Evolutionary conservation across 2,329 filamentous ascomycete genomes (phyloP), one percentile per base, ranked within the genome.

Genomic region (Pleoardoris graminearum): DNA sequence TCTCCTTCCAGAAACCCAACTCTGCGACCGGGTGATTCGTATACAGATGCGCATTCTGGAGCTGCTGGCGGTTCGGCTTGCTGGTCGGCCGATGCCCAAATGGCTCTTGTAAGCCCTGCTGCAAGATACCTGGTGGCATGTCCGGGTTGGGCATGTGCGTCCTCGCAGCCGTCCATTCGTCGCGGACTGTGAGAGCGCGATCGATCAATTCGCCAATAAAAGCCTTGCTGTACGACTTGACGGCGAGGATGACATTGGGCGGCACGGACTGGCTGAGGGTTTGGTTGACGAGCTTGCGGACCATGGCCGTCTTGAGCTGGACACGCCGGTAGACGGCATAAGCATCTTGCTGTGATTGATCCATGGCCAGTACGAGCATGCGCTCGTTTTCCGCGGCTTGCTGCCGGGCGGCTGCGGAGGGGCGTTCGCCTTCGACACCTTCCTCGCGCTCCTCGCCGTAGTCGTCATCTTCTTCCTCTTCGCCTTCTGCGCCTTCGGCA

Each of bases 261-360:
- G 88, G 87, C 0, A 90, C 89, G 1, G 87, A 91, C 69, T 92
- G 89, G 0, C 87, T 90, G 7, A 91, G 86, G 1, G 89, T 90
- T 53, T 89, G 87, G 66, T 92, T 93, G 68, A 91, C 86, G 55
- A 92, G 83, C 81, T 86, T 81, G 67, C 88, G 83, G 51, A 91
- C 86, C 16, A 86, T 85, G 6, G 85, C 81, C 59, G 87, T 85
- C 19, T 84, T 82, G 35, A 92, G 75, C 62, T 87, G 89, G 29
- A 85, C 83, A 8, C 85, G 83, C 55, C 87, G 82, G 82, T 85
- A 91, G 19, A 83, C 80, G 68, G 88, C 87, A 67, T 89, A 91
- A 43, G 88, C 81, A 49, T 84, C 80, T 61, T 85, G 84, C 69
- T 91, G 88, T 19, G 84, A 79, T n/a, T 74, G 71, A 43, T 86